Conservation (phyloP, 805 yeast species). For the Starmerella roubikii region DNA sequence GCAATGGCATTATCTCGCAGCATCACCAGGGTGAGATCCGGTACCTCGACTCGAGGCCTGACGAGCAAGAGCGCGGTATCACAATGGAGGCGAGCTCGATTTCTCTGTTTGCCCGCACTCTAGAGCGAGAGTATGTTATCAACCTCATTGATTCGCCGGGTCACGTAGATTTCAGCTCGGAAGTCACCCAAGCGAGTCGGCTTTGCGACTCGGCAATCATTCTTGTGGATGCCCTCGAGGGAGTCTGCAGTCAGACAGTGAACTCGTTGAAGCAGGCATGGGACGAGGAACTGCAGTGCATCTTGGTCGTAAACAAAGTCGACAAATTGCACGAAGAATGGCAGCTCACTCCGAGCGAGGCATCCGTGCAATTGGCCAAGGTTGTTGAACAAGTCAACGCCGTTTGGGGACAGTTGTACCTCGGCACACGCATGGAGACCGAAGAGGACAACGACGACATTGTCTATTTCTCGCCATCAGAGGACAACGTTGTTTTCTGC, state of each 20-base stretch:
- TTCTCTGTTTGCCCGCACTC: slow-evolving; percentile 57
- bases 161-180: slow-evolving; percentile 94
- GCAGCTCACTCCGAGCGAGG: slow-evolving; percentile 69
- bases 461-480: slow-evolving; percentile 83
- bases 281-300: slow-evolving; percentile 80
- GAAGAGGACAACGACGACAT: slow-evolving; percentile 75
- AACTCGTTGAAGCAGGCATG: slow-evolving; percentile 87
- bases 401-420: slow-evolving; percentile 81
- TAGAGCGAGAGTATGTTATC: slow-evolving; percentile 61
- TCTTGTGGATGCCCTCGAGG: slow-evolving; percentile 92
- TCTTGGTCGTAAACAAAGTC: slow-evolving; percentile 78
- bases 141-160: slow-evolving; percentile 97
- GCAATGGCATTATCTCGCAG: slow-evolving; percentile 92
- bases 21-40: slow-evolving; percentile 91
- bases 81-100: slow-evolving; percentile 97
- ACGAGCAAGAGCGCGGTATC: slow-evolving; percentile 90
- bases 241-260: slow-evolving; percentile 94
- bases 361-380: slow-evolving; percentile 63
- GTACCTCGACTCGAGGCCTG: slow-evolving; percentile 82
- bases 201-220: slow-evolving; percentile 95
- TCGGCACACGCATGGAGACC: slow-evolving; percentile 45
- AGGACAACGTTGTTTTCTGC: slow-evolving; percentile 73
- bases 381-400: slow-evolving; percentile 89
- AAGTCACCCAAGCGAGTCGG: slow-evolving; percentile 90
- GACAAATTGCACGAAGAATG: slow-evolving; percentile 77